These are phyloP conservation scores for Lipomyces spencermartinsiae DNA, from an alignment of 805 yeast species.

Conservation along the genomic window DNA sequence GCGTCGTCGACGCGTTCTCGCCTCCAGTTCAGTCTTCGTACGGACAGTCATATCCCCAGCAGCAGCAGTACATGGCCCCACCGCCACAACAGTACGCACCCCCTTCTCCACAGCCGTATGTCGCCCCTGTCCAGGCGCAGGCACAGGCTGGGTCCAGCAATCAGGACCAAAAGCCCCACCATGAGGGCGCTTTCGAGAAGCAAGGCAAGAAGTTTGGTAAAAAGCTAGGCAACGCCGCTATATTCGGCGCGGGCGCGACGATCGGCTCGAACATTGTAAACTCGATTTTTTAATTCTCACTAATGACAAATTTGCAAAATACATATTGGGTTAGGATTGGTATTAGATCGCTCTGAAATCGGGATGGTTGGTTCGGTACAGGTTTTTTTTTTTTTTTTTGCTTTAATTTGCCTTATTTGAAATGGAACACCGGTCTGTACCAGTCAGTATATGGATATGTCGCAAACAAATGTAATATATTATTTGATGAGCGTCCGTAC, in stretches of 20 bases:
- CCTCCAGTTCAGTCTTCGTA: conserved; percentile 24
- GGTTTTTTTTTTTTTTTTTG: background rate
- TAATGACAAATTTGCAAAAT: background rate
- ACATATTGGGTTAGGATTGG: background rate
- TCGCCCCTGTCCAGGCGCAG: conserved; percentile 35
- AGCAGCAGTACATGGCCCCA: conserved; percentile 31
- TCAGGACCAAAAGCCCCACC: conserved; percentile 38
- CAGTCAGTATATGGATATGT: background rate
- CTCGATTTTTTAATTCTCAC: conserved; percentile 59
- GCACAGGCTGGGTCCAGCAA: conserved; percentile 26
- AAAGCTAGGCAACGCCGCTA: conserved; percentile 88
- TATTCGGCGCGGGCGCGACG: conserved; percentile 94
- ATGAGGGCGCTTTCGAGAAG: conserved; percentile 41
- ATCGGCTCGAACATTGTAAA: conserved; percentile 83
- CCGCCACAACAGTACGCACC: conserved; percentile 36
- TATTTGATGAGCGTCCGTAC: background rate
- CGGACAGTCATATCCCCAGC: conserved; percentile 23
- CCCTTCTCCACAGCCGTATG: conserved; percentile 20
- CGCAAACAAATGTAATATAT: background rate
- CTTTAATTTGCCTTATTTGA: background rate
- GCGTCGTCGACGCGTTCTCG: conserved; percentile 45
- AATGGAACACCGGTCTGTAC: background rate
- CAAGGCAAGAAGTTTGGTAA: conserved; percentile 66
- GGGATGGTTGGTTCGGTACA: background rate
- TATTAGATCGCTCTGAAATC: background rate